Percentiles rank a stretch among this genome's conserved stretches.
phyloP scores from a whole-genome alignment of 2,329 filamentous ascomycete species.

The Botrytis elliptica region DNA sequence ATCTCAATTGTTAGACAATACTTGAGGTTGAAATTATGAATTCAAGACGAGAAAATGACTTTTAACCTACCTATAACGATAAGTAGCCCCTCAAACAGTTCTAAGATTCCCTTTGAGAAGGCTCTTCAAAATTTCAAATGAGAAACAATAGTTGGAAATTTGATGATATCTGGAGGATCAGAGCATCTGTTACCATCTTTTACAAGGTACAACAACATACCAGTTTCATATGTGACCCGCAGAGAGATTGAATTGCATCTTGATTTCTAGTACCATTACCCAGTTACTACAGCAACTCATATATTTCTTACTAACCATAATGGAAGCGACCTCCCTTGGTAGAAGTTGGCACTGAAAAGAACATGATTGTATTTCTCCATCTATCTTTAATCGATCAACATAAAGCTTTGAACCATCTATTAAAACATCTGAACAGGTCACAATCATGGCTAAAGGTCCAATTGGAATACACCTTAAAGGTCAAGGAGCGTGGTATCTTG shows the following conservation, averaged over 20 bases:
- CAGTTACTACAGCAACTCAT: neutral
- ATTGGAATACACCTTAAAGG: neutral
- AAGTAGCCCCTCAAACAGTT: neutral
- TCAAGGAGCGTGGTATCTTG: neutral
- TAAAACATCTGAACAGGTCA: neutral
- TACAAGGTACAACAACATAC: neutral
- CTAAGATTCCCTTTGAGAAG: neutral
- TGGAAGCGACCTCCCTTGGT: neutral
- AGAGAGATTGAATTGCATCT: neutral
- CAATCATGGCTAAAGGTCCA: neutral
- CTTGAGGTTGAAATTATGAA: neutral
- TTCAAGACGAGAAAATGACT: neutral
- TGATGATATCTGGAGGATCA: neutral
- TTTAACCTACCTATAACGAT: neutral
- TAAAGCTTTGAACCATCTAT: neutral
- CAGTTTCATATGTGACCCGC: neutral
- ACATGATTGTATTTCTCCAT: neutral
- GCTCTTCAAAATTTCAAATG: neutral
- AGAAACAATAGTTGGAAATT: neutral
- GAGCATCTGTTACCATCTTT: neutral
- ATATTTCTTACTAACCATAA: neutral
- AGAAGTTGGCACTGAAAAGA: neutral
- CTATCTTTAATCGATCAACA: neutral
- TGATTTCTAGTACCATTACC: neutral
- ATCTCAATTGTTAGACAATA: neutral